Evolutionary conservation across 2,329 filamentous ascomycete species (phyloP).

Genomic region (Dactylellina haptotyla): DNA sequence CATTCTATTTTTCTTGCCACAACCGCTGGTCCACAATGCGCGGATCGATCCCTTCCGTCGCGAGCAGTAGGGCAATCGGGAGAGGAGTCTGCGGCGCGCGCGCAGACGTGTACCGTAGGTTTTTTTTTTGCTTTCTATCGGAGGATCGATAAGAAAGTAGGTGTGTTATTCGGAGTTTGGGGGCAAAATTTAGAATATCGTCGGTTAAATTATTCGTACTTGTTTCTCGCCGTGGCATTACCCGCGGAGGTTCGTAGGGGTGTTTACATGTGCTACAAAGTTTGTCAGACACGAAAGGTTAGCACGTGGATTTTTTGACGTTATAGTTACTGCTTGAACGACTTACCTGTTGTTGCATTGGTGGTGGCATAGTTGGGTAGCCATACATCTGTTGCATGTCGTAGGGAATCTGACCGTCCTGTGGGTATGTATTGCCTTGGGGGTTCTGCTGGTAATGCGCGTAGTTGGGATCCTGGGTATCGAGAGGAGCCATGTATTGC

Average conservation of each 20-base stretch:
- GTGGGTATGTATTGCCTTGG: constrained; percentile 53
- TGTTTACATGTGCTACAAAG: constrained; percentile 54
- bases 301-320: constrained; percentile 23
- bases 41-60: constrained; percentile 16
- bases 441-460: constrained; percentile 79
- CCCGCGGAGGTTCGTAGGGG: constrained; percentile 21
- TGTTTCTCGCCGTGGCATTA: constrained; percentile 35
- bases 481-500: constrained; percentile 78
- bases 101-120: constrained; percentile 24
- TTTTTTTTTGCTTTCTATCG: constrained; percentile 1
- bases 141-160: constrained; percentile 4
- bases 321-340: constrained; percentile 58
- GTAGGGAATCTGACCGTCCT: constrained; percentile 75
- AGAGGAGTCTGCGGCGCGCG: constrained; percentile 2
- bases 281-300: constrained; percentile 52
- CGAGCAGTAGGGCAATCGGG: background rate
- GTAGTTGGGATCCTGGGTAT: constrained; percentile 76
- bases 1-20: constrained; percentile 39
- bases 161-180: constrained; percentile 36
- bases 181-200: background rate
- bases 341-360: constrained; percentile 67
- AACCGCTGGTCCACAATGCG: constrained; percentile 17
- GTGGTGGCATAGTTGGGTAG: constrained; percentile 82
- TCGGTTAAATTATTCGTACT: constrained; percentile 5
- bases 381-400: constrained; percentile 86